These are phyloP conservation scores for Yamadazyma epiphylla DNA, from an alignment of 1,139 yeast genomes.

Conservation along the genomic window DNA sequence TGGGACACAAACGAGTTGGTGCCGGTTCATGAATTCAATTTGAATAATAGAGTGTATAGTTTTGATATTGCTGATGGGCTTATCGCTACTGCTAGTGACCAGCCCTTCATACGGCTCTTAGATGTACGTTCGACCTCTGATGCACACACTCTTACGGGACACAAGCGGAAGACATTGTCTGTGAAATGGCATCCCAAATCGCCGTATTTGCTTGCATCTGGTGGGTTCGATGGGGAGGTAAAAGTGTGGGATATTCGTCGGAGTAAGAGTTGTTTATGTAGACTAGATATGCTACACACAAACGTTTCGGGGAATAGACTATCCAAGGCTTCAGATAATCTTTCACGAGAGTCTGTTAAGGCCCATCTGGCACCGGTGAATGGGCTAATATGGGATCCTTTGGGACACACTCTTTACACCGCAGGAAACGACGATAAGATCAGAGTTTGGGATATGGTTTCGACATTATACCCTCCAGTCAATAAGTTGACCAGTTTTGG, in stretches of 20 bases:
- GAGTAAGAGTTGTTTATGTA: constrained; percentile 59
- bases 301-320: constrained; percentile 14
- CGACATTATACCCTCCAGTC: constrained; percentile 42
- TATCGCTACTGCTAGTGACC: constrained; percentile 70
- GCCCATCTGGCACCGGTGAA: constrained; percentile 78
- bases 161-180: constrained; percentile 57
- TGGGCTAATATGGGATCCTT: constrained; percentile 66
- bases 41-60: constrained; percentile 49
- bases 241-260: constrained; percentile 75
- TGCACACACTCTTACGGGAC: constrained; percentile 67
- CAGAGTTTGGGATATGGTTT: constrained; percentile 65
- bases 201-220: constrained; percentile 61
- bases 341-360: constrained; percentile 37
- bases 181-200: constrained; percentile 78
- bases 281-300: constrained; percentile 50
- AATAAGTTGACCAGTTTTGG: constrained; percentile 75
- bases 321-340: constrained; percentile 19
- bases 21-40: constrained; percentile 63
- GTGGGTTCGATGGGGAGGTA: constrained; percentile 72
- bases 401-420: constrained; percentile 57
- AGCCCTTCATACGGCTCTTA: constrained; percentile 62
- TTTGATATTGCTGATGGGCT: constrained; percentile 53
- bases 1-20: constrained; percentile 74
- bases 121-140: constrained; percentile 71
- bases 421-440: constrained; percentile 77